These are phyloP conservation scores for Candida awuae DNA, from an alignment of 805 yeast species.

Conservation along the genomic window DNA sequence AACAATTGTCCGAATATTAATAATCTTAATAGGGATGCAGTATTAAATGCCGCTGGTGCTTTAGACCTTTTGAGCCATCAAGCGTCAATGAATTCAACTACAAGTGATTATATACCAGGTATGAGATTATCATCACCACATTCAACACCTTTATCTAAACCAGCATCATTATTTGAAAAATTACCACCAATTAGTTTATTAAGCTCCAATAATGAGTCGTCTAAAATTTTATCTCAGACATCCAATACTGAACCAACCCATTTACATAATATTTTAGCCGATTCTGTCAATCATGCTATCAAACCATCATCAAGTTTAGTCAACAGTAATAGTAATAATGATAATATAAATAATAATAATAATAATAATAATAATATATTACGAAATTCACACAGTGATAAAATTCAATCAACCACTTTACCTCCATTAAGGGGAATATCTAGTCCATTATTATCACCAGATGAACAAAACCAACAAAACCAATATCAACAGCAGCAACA, in stretches of 20 bases:
- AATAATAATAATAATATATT: conserved; percentile 1
- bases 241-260: conserved; percentile 10
- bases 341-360: neutral
- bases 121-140: conserved; percentile 26
- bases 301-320: neutral
- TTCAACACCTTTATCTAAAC: conserved; percentile 14
- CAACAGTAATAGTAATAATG: neutral
- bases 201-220: conserved; percentile 7
- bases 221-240: conserved; percentile 3
- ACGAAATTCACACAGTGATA: no score
- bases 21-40: conserved; percentile 26
- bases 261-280: conserved; percentile 11
- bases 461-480: conserved; percentile 8
- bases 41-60: conserved; percentile 34
- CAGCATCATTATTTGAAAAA: conserved; percentile 11
- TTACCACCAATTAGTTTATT: conserved; percentile 23
- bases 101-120: conserved; percentile 25
- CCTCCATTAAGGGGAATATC: conserved; percentile 6
- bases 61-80: conserved; percentile 33
- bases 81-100: conserved; percentile 14
- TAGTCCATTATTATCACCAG: conserved; percentile 10
- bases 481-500: conserved; percentile 7
- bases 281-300: neutral
- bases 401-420: no score
- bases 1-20: conserved; percentile 14